These are phyloP conservation scores for Trichocladium uniseriatum DNA, from an alignment of 495 filamentous ascomycete species.

Conservation along the genomic window DNA sequence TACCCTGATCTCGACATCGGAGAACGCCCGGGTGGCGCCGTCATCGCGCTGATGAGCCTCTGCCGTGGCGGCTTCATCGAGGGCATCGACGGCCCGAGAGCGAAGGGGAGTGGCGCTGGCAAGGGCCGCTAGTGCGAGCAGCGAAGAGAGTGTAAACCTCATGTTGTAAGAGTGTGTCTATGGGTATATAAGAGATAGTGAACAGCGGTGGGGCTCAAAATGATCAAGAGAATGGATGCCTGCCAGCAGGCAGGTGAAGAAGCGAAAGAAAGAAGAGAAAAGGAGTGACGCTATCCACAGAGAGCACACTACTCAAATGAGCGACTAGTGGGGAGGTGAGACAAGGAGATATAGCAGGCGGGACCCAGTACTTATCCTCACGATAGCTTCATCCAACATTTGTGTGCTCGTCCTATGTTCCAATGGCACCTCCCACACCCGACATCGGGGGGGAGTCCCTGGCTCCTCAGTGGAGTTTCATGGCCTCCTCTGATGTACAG, in stretches of 20 bases:
- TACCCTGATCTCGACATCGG: constrained; percentile 40
- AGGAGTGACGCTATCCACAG: constrained; percentile 23
- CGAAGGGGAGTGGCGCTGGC: constrained; percentile 18
- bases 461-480: constrained; percentile 10
- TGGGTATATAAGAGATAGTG: constrained; percentile 2
- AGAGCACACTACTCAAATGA: constrained; percentile 3
- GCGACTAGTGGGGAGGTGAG: background rate
- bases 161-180: constrained; percentile 9
- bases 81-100: constrained; percentile 31
- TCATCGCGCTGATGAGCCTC: constrained; percentile 43
- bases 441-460: background rate
- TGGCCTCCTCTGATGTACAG: constrained; percentile 5
- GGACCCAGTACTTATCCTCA: constrained; percentile 10
- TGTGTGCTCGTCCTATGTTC: background rate
- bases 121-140: constrained; percentile 22
- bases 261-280: constrained; percentile 16
- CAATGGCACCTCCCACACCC: background rate
- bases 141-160: constrained; percentile 16
- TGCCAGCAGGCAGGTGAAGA: constrained; percentile 25
- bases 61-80: constrained; percentile 39
- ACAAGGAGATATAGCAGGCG: background rate
- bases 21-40: constrained; percentile 41
- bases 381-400: constrained; percentile 2
- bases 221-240: constrained; percentile 23
- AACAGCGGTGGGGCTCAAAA: background rate